Evolutionary conservation across 1,284 basidiomycete genomes (phyloP), one percentile per base, ranked within the genome.

Genomic region (Cerioporus squamosus): DNA sequence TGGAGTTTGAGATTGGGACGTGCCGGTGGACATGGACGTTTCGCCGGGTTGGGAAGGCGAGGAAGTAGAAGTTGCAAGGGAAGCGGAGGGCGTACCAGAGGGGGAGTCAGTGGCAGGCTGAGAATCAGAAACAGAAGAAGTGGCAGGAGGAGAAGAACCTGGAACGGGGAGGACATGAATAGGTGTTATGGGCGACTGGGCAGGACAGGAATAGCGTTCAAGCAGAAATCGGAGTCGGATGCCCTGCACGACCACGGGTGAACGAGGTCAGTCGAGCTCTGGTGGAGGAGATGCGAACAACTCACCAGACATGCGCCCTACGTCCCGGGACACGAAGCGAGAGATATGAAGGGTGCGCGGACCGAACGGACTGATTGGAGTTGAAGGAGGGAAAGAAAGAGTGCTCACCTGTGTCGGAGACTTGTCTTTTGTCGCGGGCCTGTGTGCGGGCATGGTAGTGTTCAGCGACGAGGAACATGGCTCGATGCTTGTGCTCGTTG

Each of bases 61-160:
- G 31, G 55, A 29, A 36, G 52, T 22, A 23, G 55, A 22, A 12
- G 53, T n/a, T 39, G 55, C 12, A 20, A 40, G 33, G 5, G 54
- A 40, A 22, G 54, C 24, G 12, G 26, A 26, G 24, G 57, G 50
- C 31, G 52, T 49, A 48, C n/a, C 29, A 46, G 59, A 33, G 31
- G 42, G 8, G 56, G 56, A 20, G 62, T 60, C 56, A 61, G 62
- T 63, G 54, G 44, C 44, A 53, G 53, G 44, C 54, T 33, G 51
- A 38, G 62, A 58, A 48, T 36, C 17, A 55, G 57, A 53, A 33
- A 38, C 8, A 59, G 60, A 53, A 57, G 59, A 53, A 61, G 51
- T 47, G 50, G 54, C 36, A 45, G 40, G 56, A 45, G 49, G 33
- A 17, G 47, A 51, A 26, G 51, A 43, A 43, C 42, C 52, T 55